A percentile compares a stretch with the other conserved stretches of the same genome.
These are phyloP conservation scores for Tetrapisispora pingtungensis DNA, from an alignment of 805 yeast genomes.

Conservation along the genomic window DNA sequence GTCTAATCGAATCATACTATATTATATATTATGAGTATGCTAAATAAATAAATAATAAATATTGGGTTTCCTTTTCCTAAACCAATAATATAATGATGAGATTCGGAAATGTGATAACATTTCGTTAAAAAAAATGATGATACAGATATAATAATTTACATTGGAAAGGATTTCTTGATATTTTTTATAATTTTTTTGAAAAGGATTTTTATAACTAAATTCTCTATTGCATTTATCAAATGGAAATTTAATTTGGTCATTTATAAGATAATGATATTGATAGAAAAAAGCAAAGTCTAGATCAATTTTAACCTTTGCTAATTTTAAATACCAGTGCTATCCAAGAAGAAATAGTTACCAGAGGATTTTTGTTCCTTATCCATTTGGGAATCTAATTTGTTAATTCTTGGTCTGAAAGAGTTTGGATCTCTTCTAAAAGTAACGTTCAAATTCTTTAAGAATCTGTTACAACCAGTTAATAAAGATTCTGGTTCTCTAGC, in stretches of 20 bases:
- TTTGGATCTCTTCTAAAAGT: slow-evolving; percentile 99
- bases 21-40: slow-evolving; percentile 3
- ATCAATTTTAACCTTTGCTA: not conserved
- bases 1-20: not conserved
- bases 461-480: slow-evolving; percentile 93
- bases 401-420: slow-evolving; percentile 96
- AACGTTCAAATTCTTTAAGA: slow-evolving; percentile 92
- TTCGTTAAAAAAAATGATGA: not conserved
- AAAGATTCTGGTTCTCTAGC: slow-evolving; percentile 89
- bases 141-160: slow-evolving; percentile 2
- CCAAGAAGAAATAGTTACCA: slow-evolving; percentile 96
- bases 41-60: slow-evolving; percentile 4
- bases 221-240: not conserved
- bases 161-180: not conserved
- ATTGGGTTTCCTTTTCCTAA: slow-evolving; percentile 4
- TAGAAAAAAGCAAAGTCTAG: slow-evolving; percentile 4
- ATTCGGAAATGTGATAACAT: not conserved
- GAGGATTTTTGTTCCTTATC: slow-evolving; percentile 90
- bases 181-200: not conserved
- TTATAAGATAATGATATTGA: slow-evolving; percentile 1
- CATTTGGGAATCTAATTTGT: slow-evolving; percentile 96
- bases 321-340: slow-evolving; percentile 40
- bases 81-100: slow-evolving; percentile 3
- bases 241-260: not conserved
- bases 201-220: not conserved